Evolutionary conservation across 2,329 filamentous ascomycete species (phyloP).

Genomic region (Coniochaeta sp.): DNA sequence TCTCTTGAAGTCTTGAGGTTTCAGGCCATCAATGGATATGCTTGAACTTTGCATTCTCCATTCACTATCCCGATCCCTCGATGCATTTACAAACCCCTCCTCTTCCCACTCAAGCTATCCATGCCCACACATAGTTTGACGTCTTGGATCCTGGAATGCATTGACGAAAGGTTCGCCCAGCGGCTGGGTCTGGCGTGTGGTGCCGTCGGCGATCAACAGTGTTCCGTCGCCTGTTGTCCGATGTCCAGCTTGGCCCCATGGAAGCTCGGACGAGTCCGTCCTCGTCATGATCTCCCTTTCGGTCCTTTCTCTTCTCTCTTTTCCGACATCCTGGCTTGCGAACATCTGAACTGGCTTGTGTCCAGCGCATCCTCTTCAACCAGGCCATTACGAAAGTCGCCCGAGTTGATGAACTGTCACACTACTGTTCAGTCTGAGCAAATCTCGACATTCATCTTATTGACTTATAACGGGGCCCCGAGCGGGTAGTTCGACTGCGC

Average conservation of each 20-base stretch:
- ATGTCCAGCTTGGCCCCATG: neutral
- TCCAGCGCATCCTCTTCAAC: too few relatives aligned
- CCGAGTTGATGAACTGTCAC: too few relatives aligned
- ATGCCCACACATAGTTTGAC: neutral
- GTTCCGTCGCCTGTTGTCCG: neutral
- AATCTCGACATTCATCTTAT: too few relatives aligned
- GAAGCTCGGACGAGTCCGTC: neutral
- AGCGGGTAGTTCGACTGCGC: neutral
- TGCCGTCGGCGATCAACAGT: neutral
- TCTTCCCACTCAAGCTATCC: neutral
- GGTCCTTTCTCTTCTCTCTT: neutral
- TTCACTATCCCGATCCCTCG: neutral
- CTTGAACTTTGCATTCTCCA: too few relatives aligned
- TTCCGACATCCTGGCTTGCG: neutral
- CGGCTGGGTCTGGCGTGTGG: too few relatives aligned
- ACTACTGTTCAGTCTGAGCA: too few relatives aligned
- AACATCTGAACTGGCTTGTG: neutral
- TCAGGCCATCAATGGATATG: too few relatives aligned
- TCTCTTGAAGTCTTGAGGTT: too few relatives aligned
- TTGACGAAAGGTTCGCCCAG: neutral
- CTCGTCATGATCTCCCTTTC: too few relatives aligned
- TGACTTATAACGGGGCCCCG: too few relatives aligned
- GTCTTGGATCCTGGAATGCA: neutral
- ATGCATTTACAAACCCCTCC: neutral
- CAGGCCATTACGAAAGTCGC: too few relatives aligned